Evolutionary conservation across 2,329 filamentous ascomycete genomes (phyloP).

Genomic region (Zasmidium angulare): DNA sequence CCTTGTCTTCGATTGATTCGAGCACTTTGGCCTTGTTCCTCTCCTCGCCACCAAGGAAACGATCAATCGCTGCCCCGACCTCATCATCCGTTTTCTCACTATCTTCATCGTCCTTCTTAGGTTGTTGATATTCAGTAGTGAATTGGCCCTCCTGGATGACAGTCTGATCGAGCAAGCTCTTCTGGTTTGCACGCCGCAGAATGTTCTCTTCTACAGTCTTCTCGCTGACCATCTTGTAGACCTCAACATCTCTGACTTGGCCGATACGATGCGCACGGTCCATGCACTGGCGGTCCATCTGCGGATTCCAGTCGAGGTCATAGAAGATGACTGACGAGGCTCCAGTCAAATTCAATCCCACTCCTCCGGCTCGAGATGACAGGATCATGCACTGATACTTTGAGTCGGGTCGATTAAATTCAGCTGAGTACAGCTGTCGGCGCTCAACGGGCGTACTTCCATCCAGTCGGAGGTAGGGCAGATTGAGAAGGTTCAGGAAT

Average conservation of each 20-base stretch:
- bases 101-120: slow-evolving; percentile 55
- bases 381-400: slow-evolving; percentile 94
- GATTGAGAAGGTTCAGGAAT: slow-evolving; percentile 95
- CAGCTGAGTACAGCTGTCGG: slow-evolving; percentile 89
- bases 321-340: slow-evolving; percentile 99
- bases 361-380: slow-evolving; percentile 87
- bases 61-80: slow-evolving; percentile 80
- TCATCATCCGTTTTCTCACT: slow-evolving; percentile 63
- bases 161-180: slow-evolving; percentile 95
- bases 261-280: slow-evolving; percentile 96
- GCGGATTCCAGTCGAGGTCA: slow-evolving; percentile 98
- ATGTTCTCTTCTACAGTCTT: slow-evolving; percentile 96
- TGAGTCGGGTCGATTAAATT: slow-evolving; percentile 85
- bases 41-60: slow-evolving; percentile 69
- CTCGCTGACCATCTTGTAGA: slow-evolving; percentile 68
- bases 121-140: slow-evolving; percentile 76
- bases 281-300: slow-evolving; percentile 99
- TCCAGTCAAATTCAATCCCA: slow-evolving; percentile 94
- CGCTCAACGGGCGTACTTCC: slow-evolving; percentile 96
- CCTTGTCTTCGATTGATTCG: slow-evolving; percentile 86
- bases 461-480: slow-evolving; percentile 94
- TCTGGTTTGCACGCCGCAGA: slow-evolving; percentile 91
- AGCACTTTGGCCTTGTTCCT: slow-evolving; percentile 69
- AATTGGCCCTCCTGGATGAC: slow-evolving; percentile 98
- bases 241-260: slow-evolving; percentile 95